Evolutionary conservation across 2,329 filamentous ascomycete species (phyloP).

Genomic region (Nakataea oryzae): DNA sequence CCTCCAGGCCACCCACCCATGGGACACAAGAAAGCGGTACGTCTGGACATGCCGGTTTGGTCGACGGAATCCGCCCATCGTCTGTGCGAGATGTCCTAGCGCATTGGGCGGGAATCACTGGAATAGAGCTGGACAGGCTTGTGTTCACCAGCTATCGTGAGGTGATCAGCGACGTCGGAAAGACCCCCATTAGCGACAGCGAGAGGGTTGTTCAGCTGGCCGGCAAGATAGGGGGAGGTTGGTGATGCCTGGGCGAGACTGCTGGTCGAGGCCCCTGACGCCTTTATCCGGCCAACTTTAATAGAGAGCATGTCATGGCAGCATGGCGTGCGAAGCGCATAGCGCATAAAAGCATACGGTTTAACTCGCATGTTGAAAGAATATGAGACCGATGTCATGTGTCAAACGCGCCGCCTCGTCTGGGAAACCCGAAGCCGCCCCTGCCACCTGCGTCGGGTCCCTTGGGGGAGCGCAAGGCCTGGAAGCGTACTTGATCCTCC

Average conservation of each 20-base stretch:
- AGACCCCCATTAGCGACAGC: slow-evolving; percentile 55
- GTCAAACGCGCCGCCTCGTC: slow-evolving; percentile 44
- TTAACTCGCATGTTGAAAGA: slow-evolving; percentile 1
- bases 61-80: slow-evolving; percentile 56
- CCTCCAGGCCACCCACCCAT: slow-evolving; percentile 6
- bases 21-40: slow-evolving; percentile 19
- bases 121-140: slow-evolving; percentile 60
- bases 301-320: slow-evolving; percentile 12
- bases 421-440: slow-evolving; percentile 67
- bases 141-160: slow-evolving; percentile 81
- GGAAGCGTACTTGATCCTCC: slow-evolving; percentile 33
- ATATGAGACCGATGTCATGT: neutral
- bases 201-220: slow-evolving; percentile 82
- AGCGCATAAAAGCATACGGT: slow-evolving; percentile 2
- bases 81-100: slow-evolving; percentile 58
- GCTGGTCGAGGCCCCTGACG: slow-evolving; percentile 6
- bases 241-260: slow-evolving; percentile 42
- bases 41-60: slow-evolving; percentile 7
- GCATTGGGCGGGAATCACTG: slow-evolving; percentile 67
- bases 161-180: slow-evolving; percentile 92
- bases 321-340: slow-evolving; percentile 5
- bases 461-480: slow-evolving; percentile 62
- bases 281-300: slow-evolving; percentile 11
- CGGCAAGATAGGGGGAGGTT: slow-evolving; percentile 84
- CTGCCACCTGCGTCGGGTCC: slow-evolving; percentile 70